Evolutionary conservation across 352 stramenopile genomes (phyloP), one percentile per base, ranked within the genome.

Genomic region (Globisporangium camurandrum): DNA sequence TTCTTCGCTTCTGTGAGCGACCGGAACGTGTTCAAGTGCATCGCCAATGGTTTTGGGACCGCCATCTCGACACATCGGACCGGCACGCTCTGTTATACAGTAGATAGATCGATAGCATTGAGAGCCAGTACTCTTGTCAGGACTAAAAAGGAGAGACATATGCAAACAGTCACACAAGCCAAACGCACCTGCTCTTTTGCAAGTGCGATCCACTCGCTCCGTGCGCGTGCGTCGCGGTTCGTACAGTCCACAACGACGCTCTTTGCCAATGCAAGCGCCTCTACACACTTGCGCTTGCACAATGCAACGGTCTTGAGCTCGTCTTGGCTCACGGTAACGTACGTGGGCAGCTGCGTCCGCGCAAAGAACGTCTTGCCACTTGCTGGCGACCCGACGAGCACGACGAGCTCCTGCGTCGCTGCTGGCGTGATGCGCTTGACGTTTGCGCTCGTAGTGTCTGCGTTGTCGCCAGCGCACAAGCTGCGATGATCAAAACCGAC

Each of bases 171-270:
- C 28, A 39, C 10, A 46, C 19, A 27, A 22, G 19, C 12, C 33
- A 19, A 20, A 42, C 54, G 19, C 53, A 88, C 74, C 59, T 86
- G 69, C 57, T 84, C 62, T 43, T 78, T 66, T 0, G 77, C 85
- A 33, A 95, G 60, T 10, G 57, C 36, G 49, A 93, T 64, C 85
- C 84, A 95, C 44, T 88, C 74, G 34, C 69, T 75, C 24, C 85
- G 71, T 11, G 66, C 55, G 10, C 79, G 70, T 20, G 49, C 27
- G 23, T 88, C 77, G 16, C 76, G 71, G 54, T 95, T 96, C 11
- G 85, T 96, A 47, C 71, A 88, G 60, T 96, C 88, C 28, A 96
- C 61, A 19, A 95, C 61, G 27, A 96, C 75, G 59, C 75, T 95
- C 42, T 78, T 76, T 22, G 77, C 70, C 20, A 67, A 43, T 3